These are phyloP conservation scores for Lasiodiplodia sp. DNA, from an alignment of 2,329 filamentous ascomycete species.

Conservation along the genomic window DNA sequence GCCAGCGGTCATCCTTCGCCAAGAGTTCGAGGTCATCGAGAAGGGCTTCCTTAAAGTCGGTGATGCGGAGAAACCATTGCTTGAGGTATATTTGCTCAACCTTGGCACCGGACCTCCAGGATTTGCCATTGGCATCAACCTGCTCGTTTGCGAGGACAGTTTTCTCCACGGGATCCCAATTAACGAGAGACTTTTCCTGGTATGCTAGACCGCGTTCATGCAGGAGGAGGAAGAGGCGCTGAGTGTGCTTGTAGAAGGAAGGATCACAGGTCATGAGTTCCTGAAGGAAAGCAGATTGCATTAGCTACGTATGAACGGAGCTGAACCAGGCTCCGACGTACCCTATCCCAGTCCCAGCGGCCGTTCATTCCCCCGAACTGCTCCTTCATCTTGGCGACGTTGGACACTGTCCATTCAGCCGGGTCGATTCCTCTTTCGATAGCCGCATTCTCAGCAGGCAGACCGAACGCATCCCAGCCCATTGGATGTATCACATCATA, in stretches of 20 bases:
- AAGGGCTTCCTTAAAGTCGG: conserved; percentile 75
- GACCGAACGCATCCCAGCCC: conserved; percentile 92
- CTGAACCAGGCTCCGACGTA: conserved; percentile 53
- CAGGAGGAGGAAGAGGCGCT: conserved; percentile 82
- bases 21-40: conserved; percentile 74
- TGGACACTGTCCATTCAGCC: conserved; percentile 77
- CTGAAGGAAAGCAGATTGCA: conserved; percentile 53
- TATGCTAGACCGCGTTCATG: conserved; percentile 79
- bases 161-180: conserved; percentile 88
- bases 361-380: conserved; percentile 82
- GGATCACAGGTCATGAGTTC: conserved; percentile 86
- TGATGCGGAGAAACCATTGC: conserved; percentile 92
- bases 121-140: conserved; percentile 83
- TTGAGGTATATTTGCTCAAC: conserved; percentile 80
- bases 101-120: conserved; percentile 86
- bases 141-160: conserved; percentile 93
- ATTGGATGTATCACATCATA: conserved; percentile 83
- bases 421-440: conserved; percentile 82
- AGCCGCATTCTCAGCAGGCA: conserved; percentile 91
- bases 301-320: conserved; percentile 36
- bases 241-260: conserved; percentile 87
- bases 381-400: conserved; percentile 84
- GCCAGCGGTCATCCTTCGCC: conserved; percentile 72
- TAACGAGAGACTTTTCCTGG: conserved; percentile 82
- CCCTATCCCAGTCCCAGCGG: conserved; percentile 82